Conservation (phyloP, 345 rosid genomes). For the Anacardium occidentale region DNA sequence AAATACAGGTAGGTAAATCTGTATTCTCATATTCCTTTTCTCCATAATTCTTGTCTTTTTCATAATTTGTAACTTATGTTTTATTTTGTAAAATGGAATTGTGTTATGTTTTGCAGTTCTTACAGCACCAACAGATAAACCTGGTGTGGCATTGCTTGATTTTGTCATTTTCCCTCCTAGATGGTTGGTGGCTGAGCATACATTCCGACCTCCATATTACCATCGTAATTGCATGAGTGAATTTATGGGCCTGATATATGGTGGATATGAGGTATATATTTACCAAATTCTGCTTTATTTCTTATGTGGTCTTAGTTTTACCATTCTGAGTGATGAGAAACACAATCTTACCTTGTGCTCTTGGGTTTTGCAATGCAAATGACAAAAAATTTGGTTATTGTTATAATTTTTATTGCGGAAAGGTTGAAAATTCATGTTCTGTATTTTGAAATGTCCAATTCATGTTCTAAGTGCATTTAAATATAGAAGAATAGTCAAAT, state of each 20-base stretch:
- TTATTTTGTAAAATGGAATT: constrained; percentile 17
- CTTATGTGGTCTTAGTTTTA: neutral
- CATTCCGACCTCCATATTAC: constrained; percentile 93
- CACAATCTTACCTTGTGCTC: neutral
- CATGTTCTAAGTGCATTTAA: neutral
- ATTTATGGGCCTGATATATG: constrained; percentile 89
- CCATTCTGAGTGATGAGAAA: neutral
- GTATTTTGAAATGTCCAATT: constrained; percentile 2
- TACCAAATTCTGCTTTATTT: neutral
- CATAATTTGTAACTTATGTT: constrained; percentile 10
- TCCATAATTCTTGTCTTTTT: neutral
- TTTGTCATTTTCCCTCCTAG: constrained; percentile 95
- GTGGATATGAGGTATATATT: constrained; percentile 81
- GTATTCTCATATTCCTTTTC: neutral
- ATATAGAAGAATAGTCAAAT: neutral
- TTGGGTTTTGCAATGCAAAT: neutral
- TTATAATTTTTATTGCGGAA: neutral
- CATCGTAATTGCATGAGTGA: constrained; percentile 99
- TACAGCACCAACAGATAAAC: constrained; percentile 96
- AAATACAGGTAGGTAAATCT: constrained; percentile 62
- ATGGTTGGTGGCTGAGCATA: constrained; percentile 97
- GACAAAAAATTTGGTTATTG: neutral
- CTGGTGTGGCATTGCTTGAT: constrained; percentile 93
- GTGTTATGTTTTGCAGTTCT: constrained; percentile 54
- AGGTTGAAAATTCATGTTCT: neutral